Evolutionary conservation across 1,284 basidiomycete species (phyloP).

Genomic region (Gymnopus androsaceus): DNA sequence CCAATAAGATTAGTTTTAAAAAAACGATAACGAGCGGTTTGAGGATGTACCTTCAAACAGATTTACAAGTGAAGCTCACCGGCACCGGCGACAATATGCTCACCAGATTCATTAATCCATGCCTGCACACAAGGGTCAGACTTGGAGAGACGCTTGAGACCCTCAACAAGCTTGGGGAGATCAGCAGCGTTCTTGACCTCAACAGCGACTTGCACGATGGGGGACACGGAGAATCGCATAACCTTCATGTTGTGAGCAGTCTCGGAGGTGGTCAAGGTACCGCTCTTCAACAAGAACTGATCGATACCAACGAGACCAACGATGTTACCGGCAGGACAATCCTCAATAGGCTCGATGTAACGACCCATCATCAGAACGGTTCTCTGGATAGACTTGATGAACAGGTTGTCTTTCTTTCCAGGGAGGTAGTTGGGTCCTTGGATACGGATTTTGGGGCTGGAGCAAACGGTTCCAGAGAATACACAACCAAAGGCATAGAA

Average conservation of each 20-base stretch:
- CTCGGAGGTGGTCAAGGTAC: too few species aligned
- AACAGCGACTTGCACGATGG: constrained; percentile 98
- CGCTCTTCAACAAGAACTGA: too few species aligned
- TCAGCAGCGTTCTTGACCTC: constrained; percentile 99
- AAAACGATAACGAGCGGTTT: neutral
- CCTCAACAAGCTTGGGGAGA: constrained; percentile 99
- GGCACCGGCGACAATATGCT: constrained; percentile 99
- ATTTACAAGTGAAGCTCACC: constrained; percentile 99
- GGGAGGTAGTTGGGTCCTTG: constrained; percentile 99
- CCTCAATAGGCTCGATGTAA: constrained; percentile 98
- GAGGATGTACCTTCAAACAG: constrained; percentile 86
- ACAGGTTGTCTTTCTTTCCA: constrained; percentile 98
- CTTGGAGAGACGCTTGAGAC: constrained; percentile 99
- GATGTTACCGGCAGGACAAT: constrained; percentile 99
- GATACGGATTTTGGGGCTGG: constrained; percentile 98
- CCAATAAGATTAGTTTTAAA: constrained; percentile 8
- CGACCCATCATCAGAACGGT: constrained; percentile 99
- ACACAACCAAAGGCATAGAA: constrained; percentile 99
- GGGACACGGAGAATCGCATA: too few species aligned
- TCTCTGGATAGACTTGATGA: constrained; percentile 98
- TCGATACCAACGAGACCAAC: constrained; percentile 99
- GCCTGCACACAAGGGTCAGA: constrained; percentile 99
- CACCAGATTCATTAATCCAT: constrained; percentile 91
- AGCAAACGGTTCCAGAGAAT: constrained; percentile 96
- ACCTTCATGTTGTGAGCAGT: too few species aligned